Evolutionary conservation across 1,284 basidiomycete genomes (phyloP).

Genomic region (Neonothopanus nambi): DNA sequence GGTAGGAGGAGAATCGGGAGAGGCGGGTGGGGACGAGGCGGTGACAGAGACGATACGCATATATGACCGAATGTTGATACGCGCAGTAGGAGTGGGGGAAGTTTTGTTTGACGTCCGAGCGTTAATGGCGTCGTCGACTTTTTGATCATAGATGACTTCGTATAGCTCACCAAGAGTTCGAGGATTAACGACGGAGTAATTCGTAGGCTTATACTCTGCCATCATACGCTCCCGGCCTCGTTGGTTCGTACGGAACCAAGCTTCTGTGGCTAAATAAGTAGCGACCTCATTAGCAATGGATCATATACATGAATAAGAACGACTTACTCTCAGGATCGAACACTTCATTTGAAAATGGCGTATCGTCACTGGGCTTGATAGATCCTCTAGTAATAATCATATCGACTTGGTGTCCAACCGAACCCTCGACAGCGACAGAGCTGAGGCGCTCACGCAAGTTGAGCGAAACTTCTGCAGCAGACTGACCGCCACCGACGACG

Average conservation of each 20-base stretch:
- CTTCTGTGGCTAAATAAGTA: constrained; percentile 38
- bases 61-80: constrained; percentile 41
- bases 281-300: constrained; percentile 7
- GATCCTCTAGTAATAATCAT: constrained; percentile 57
- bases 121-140: constrained; percentile 45
- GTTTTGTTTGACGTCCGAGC: constrained; percentile 24
- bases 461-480: constrained; percentile 54
- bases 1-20: constrained; percentile 20
- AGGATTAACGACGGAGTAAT: constrained; percentile 60
- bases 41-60: constrained; percentile 40
- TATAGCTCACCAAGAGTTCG: constrained; percentile 50
- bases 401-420: constrained; percentile 42
- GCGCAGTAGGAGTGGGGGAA: constrained; percentile 22
- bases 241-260: constrained; percentile 30
- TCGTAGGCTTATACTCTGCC: constrained; percentile 51
- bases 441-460: constrained; percentile 46
- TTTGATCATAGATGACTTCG: constrained; percentile 56
- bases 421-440: constrained; percentile 23
- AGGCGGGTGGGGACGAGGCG: constrained; percentile 15
- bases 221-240: constrained; percentile 1
- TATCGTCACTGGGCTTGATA: constrained; percentile 57
- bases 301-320: constrained; percentile 1
- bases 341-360: constrained; percentile 59
- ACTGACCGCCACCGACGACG: constrained; percentile 57
- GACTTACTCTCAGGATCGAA: constrained; percentile 53